Evolutionary conservation across 305 asterid species (phyloP).

Genomic region (Fraxinus sp.): DNA sequence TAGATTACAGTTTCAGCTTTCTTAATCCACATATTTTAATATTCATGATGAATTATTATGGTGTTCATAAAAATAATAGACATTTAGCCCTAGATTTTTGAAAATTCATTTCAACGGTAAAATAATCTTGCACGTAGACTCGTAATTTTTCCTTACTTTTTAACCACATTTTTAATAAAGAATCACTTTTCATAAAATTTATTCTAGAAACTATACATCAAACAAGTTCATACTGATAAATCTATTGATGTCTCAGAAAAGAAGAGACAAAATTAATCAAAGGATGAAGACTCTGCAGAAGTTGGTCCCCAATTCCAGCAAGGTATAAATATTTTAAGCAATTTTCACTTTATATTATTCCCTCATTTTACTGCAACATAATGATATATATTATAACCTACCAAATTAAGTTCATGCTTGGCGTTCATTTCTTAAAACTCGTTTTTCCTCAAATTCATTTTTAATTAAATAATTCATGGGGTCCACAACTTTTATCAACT

Average conservation of each 20-base stretch:
- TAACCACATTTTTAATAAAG: background rate
- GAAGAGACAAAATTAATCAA: conserved; percentile 88
- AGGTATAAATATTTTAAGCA: conserved; percentile 45
- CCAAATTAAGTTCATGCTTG: background rate
- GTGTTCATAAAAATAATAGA: no score
- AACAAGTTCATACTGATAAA: background rate
- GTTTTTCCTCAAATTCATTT: no score
- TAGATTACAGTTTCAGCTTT: background rate
- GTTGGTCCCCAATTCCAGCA: conserved; percentile 88
- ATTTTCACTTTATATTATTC: background rate
- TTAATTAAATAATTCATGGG: background rate
- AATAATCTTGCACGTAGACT: no score
- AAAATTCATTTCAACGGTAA: no score
- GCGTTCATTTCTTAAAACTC: no score
- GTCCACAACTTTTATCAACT: background rate
- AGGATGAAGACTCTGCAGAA: conserved; percentile 86
- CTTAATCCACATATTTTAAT: background rate
- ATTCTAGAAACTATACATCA: background rate
- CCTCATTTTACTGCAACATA: background rate
- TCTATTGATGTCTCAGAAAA: conserved; percentile 45
- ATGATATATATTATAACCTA: background rate
- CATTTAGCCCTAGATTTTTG: background rate
- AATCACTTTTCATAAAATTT: background rate
- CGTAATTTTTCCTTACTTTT: background rate
- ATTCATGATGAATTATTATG: background rate